A percentile compares a stretch with the other conserved stretches of the same genome.
Conservation (phyloP, 2,329 filamentous ascomycete species). For the Ascochyta viciae-villosae region DNA sequence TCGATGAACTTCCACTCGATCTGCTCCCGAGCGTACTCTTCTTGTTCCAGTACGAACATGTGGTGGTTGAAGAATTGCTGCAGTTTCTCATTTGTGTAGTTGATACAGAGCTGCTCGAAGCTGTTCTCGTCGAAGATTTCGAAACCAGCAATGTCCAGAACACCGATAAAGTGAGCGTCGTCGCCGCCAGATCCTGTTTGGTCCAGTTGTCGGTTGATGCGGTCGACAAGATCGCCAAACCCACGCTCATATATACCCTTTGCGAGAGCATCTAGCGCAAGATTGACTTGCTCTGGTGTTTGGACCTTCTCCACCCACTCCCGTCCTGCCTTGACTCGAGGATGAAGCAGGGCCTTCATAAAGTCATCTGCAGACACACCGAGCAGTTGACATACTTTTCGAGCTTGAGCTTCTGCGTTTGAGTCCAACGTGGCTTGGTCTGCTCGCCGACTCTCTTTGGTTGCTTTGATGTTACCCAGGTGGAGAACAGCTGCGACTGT, state of each 20-base stretch:
- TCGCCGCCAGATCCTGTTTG: conserved; percentile 82
- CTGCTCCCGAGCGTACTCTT: conserved; percentile 95
- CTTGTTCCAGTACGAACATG: conserved; percentile 99
- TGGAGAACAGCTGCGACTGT: conserved; percentile 93
- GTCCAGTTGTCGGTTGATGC: conserved; percentile 92
- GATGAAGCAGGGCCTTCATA: conserved; percentile 85
- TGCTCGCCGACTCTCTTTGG: conserved; percentile 87
- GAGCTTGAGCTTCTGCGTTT: conserved; percentile 76
- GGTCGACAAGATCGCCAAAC: conserved; percentile 88
- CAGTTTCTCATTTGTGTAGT: conserved; percentile 99
- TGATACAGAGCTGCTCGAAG: conserved; percentile 98
- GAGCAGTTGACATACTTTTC: conserved; percentile 81
- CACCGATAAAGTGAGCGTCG: conserved; percentile 94
- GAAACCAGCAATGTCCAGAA: conserved; percentile 98
- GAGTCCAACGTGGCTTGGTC: conserved; percentile 86
- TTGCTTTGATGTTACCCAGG: conserved; percentile 87
- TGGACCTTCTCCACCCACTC: conserved; percentile 99
- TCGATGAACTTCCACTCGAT: conserved; percentile 99
- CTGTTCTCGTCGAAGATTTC: conserved; percentile 99
- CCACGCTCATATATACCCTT: conserved; percentile 98
- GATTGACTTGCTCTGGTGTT: conserved; percentile 92
- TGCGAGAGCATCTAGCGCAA: conserved; percentile 86
- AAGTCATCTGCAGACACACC: conserved; percentile 87
- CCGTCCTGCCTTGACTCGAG: conserved; percentile 90
- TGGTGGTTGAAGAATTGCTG: conserved; percentile 99